Evolutionary conservation across 768 basidiomycete genomes (phyloP).

Genomic region (Leccinum rimulosum): DNA sequence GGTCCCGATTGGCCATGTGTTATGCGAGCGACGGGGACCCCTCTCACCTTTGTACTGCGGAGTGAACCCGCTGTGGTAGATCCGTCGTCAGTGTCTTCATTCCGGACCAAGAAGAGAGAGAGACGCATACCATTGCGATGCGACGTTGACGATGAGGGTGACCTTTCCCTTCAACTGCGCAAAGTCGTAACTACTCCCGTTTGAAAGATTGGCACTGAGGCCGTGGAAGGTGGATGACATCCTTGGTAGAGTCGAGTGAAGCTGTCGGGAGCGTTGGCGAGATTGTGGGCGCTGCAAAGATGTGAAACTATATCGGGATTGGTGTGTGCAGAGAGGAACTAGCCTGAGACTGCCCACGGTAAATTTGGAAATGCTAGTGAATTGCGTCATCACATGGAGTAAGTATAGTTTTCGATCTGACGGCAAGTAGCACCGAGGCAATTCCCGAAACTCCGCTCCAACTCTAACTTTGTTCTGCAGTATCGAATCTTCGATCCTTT

Average conservation of each 20-base stretch:
- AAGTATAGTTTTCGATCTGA: too few species aligned
- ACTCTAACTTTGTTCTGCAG: too few species aligned
- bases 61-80: conserved; percentile 67
- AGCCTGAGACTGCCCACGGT: neutral
- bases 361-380: neutral
- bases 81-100: neutral
- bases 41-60: conserved; percentile 68
- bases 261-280: conserved; percentile 7
- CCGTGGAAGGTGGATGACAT: conserved; percentile 53
- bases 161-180: conserved; percentile 72
- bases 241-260: conserved; percentile 12
- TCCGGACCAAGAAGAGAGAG: neutral
- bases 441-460: conserved; percentile 6
- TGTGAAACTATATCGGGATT: neutral
- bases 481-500: too few species aligned
- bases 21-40: neutral
- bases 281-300: neutral
- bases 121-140: conserved; percentile 57
- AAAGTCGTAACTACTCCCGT: conserved; percentile 57
- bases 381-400: too few species aligned
- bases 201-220: conserved; percentile 64
- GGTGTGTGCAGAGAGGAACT: neutral
- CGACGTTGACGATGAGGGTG: conserved; percentile 76
- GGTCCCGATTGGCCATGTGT: neutral
- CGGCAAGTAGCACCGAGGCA: neutral